A percentile compares a stretch with the other conserved stretches of the same genome.
Conservation (phyloP, 805 yeast species). For the Pichia occidentalis region DNA sequence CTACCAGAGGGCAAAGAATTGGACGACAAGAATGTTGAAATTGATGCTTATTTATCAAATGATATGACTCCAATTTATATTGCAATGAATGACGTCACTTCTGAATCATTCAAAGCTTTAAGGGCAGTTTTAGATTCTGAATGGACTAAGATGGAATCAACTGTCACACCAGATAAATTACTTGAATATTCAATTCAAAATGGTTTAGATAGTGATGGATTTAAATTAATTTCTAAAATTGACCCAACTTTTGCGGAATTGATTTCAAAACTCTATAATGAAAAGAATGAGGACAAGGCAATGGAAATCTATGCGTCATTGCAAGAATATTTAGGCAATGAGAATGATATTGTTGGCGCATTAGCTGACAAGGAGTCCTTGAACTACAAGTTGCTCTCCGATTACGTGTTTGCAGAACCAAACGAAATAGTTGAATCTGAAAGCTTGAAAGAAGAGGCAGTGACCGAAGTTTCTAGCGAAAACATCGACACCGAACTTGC, state of each 20-base stretch:
- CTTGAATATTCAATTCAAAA: slow-evolving; percentile 19
- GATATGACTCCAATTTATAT: slow-evolving; percentile 16
- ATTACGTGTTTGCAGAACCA: slow-evolving; percentile 9
- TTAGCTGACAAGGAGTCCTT: slow-evolving; percentile 21
- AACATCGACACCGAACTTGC: slow-evolving; percentile 10
- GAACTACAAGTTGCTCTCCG: slow-evolving; percentile 17
- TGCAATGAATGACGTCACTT: slow-evolving; percentile 21
- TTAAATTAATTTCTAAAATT: slow-evolving; percentile 18
- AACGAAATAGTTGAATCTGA: no score
- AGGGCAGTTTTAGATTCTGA: slow-evolving; percentile 17
- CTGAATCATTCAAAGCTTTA: slow-evolving; percentile 15
- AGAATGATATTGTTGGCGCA: slow-evolving; percentile 20
- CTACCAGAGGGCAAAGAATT: slow-evolving; percentile 21
- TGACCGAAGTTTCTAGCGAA: neutral
- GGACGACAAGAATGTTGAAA: slow-evolving; percentile 17
- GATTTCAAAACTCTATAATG: slow-evolving; percentile 9
- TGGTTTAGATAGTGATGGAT: slow-evolving; percentile 24
- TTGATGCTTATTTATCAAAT: slow-evolving; percentile 18
- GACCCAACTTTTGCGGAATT: slow-evolving; percentile 20
- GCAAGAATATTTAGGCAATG: slow-evolving; percentile 17
- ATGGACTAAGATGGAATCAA: slow-evolving; percentile 17
- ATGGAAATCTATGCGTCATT: slow-evolving; percentile 16
- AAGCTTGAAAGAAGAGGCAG: slow-evolving; percentile 1
- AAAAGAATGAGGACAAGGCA: slow-evolving; percentile 15
- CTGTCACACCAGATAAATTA: slow-evolving; percentile 21